Percentiles rank a stretch among this genome's conserved stretches.
Evolutionary conservation across 257 asterid genomes (phyloP).

Genomic region (Echites panduratus): DNA sequence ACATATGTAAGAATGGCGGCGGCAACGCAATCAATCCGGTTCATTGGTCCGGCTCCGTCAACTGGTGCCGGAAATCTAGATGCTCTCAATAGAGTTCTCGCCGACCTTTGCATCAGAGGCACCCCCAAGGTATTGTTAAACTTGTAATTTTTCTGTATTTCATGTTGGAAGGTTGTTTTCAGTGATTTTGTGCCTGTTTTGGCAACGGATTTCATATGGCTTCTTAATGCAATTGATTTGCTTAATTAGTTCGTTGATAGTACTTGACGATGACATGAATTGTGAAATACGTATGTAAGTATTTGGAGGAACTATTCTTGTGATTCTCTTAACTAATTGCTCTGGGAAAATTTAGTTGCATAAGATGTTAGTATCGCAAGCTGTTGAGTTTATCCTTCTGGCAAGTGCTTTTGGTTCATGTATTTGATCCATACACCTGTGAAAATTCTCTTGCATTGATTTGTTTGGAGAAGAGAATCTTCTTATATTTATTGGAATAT

Average conservation of each 20-base stretch:
- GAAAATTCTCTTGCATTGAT: background rate
- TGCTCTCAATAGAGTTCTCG: constrained; percentile 56
- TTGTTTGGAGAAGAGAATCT: background rate
- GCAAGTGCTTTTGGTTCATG: background rate
- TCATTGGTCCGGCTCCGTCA: constrained; percentile 47
- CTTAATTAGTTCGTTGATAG: background rate
- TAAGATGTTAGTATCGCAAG: background rate
- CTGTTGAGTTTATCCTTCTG: background rate
- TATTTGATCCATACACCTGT: background rate
- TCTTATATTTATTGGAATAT: background rate
- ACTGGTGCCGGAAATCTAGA: constrained; percentile 64
- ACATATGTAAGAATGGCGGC: constrained; percentile 30
- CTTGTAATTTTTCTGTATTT: constrained; percentile 5
- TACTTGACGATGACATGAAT: no score
- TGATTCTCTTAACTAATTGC: background rate
- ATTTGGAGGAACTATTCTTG: background rate
- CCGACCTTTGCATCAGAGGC: constrained; percentile 67
- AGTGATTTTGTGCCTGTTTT: background rate
- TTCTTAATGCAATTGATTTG: constrained; percentile 1
- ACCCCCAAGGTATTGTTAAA: constrained; percentile 49
- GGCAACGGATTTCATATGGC: background rate
- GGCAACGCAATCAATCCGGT: constrained; percentile 56
- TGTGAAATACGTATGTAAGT: background rate
- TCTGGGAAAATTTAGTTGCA: background rate
- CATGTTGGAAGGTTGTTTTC: background rate